A percentile compares a stretch with the other conserved stretches of the same genome.
Conservation (phyloP, 768 basidiomycete genomes). For the Pleurotus cornucopiae region DNA sequence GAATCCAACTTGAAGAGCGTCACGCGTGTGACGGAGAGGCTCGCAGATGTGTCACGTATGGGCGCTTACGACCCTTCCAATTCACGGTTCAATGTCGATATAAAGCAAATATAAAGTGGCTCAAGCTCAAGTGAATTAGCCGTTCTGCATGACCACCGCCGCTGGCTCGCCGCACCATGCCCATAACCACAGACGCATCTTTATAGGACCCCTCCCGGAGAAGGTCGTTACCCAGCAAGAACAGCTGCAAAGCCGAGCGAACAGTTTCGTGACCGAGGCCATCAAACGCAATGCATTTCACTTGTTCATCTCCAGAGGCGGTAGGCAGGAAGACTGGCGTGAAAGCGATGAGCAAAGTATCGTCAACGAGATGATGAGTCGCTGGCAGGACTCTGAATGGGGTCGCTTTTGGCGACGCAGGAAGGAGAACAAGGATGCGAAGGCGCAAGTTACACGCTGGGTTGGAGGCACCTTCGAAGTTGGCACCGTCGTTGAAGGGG, state of each 20-base stretch:
- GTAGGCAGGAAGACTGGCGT: slow-evolving; percentile 63
- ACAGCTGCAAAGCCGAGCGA: slow-evolving; percentile 21
- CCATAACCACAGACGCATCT: slow-evolving; percentile 50
- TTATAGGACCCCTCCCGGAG: slow-evolving; percentile 77
- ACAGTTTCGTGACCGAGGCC: slow-evolving; percentile 36
- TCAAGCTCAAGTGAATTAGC: no score
- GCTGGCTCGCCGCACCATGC: not conserved
- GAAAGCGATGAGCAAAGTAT: slow-evolving; percentile 46
- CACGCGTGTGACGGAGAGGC: no score
- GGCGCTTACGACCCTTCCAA: no score
- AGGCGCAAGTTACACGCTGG: slow-evolving; percentile 39
- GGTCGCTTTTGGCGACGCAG: slow-evolving; percentile 38
- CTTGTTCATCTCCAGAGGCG: slow-evolving; percentile 64
- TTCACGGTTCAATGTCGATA: no score
- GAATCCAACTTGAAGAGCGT: no score
- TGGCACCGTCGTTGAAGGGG: slow-evolving; percentile 63
- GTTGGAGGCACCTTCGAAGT: slow-evolving; percentile 75
- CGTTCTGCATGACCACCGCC: no score
- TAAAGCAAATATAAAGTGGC: no score
- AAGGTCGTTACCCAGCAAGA: slow-evolving; percentile 42
- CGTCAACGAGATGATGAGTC: slow-evolving; percentile 51
- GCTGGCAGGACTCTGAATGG: slow-evolving; percentile 72
- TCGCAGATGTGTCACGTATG: no score
- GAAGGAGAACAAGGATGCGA: slow-evolving; percentile 24
- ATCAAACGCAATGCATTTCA: slow-evolving; percentile 59